Evolutionary conservation across 176 grass and related monocot genomes (phyloP), one percentile per base, ranked within the genome.

Genomic region (Secale cereale): DNA sequence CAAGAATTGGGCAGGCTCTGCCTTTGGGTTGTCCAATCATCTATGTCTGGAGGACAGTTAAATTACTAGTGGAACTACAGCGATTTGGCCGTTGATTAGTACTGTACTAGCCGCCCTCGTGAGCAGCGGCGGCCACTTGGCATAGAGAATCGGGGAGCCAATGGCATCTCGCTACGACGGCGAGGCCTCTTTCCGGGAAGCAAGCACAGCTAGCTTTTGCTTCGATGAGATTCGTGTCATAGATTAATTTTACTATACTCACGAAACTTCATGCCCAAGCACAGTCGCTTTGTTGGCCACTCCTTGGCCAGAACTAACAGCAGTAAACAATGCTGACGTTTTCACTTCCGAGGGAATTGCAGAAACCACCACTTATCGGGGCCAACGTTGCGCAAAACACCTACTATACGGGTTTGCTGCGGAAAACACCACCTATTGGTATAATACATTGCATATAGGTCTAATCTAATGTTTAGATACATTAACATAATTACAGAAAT

Each of bases 151-250:
- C 23, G 32, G 27, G 16, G 68, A 61, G 23, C 78, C 78, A 59
- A 26, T 76, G 85, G 78, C 69, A 63, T 31, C 56, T 54, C 0
- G 16, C 41, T 30, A 25, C 50, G 57, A 59, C 67, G 75, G 82
- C 33, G 59, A 80, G 41, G 59, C 82, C 87, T 59, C 87, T 81
- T 89, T 85, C 87, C 82, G 77, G 87, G 87, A 85, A 89, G 82
- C 87, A 84, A 10, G 29, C 74, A 3, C 33, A 70, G 20, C 20
- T 25, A 25, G 68, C 68, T 72, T 72, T 12, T 16, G 41, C 66
- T 0, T 64, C 8, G 36, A 37, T 50, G 56, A 80, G 31, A 85
- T 68, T n/a, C 17, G 76, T 39, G 68, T 76, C 20, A 27, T 0
- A 9, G 45, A 8, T 22, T 57, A 35, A 35, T 45, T 9, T n/a